Percentiles rank a stretch among this genome's conserved stretches.
Conservation (phyloP, 306 rosid species). For the Castanopsis chinensis region DNA sequence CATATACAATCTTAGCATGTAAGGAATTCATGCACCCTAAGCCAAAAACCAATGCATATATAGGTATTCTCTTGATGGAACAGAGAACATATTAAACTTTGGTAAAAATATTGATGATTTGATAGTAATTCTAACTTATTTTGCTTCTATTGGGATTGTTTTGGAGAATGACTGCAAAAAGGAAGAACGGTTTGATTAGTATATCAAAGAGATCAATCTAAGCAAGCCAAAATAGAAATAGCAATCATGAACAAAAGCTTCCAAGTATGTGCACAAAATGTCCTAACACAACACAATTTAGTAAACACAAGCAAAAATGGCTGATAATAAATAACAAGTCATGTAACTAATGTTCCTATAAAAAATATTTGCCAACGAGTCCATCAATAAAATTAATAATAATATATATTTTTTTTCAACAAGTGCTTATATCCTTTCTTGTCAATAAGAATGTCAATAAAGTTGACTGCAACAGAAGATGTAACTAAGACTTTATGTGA, state of each 20-base stretch:
- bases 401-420: no score
- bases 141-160: no score
- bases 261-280: neutral
- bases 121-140: no score
- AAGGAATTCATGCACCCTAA: no score
- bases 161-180: no score
- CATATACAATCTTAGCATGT: no score
- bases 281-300: neutral
- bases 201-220: constrained; percentile 29
- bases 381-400: no score
- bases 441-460: neutral
- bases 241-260: constrained; percentile 5
- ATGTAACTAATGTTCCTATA: neutral
- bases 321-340: neutral
- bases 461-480: neutral
- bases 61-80: no score
- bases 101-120: no score
- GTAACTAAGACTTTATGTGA: neutral
- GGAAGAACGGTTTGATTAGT: no score
- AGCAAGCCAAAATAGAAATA: constrained; percentile 13
- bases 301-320: neutral
- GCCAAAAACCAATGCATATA: no score
- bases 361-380: neutral
- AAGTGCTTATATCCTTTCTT: neutral
- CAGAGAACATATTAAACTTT: no score